Evolutionary conservation across 208 protist genomes (phyloP).

Genomic region (Acanthamoeba castellanii): DNA sequence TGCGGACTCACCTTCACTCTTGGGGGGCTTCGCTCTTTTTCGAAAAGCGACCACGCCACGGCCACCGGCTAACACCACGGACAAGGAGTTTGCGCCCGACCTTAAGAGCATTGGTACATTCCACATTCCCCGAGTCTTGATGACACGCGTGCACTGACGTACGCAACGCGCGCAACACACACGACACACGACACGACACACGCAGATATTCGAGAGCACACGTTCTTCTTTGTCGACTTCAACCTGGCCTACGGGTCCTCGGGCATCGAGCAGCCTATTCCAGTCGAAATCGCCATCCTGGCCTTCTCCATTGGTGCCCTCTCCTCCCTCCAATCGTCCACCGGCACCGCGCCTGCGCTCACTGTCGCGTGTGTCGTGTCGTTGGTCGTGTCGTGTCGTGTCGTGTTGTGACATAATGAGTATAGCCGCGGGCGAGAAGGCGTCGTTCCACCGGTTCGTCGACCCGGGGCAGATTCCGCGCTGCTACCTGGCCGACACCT

Average conservation of each 20-base stretch:
- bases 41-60: neutral
- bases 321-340: neutral
- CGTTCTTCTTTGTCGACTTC: conserved; percentile 37
- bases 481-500: conserved; percentile 11
- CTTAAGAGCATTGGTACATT: neutral
- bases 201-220: conserved; percentile 11
- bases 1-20: too few relatives aligned
- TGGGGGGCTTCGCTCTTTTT: too few relatives aligned
- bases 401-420: neutral
- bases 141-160: neutral
- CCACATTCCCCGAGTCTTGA: too few relatives aligned
- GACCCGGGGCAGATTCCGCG: neutral
- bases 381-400: too few relatives aligned
- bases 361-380: too few relatives aligned
- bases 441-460: neutral
- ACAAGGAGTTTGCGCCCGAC: conserved; percentile 30
- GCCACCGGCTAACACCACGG: neutral
- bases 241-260: neutral
- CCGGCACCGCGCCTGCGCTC: too few relatives aligned
- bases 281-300: neutral
- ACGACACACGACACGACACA: neutral
- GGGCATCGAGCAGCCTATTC: neutral
- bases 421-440: conserved; percentile 5
- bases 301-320: neutral
- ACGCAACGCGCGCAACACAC: neutral